A percentile compares a stretch with the other conserved stretches of the same genome.
phyloP scores from a whole-genome alignment of 208 protist genomes.

The Trypanosoma platydactyli region DNA sequence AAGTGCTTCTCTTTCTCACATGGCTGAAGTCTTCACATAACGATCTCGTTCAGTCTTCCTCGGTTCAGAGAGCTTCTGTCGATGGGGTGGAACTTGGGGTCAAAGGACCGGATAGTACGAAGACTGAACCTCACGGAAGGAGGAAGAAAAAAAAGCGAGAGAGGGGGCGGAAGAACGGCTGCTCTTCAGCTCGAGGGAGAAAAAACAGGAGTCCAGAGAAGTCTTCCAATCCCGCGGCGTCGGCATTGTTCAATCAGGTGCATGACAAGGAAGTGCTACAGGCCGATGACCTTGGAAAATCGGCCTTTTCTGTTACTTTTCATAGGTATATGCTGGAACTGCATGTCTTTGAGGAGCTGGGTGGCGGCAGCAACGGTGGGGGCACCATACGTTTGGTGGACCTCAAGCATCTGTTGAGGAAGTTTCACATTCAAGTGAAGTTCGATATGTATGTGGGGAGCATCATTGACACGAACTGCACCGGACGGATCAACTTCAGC shows the following conservation, averaged over 20 bases:
- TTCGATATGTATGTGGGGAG: conserved; percentile 30
- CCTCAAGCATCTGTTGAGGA: conserved; percentile 25
- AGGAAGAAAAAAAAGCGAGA: too few species aligned
- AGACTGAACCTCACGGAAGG: not conserved
- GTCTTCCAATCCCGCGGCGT: too few species aligned
- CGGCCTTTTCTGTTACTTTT: not conserved
- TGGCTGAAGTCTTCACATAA: conserved; percentile 23
- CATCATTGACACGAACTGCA: conserved; percentile 29
- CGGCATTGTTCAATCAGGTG: too few species aligned
- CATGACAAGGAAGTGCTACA: too few species aligned
- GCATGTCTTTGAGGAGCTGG: conserved; percentile 17
- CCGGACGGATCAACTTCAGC: conserved; percentile 27
- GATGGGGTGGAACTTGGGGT: not conserved
- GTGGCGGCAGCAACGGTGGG: conserved; percentile 20
- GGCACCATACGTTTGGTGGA: conserved; percentile 25
- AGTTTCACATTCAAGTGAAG: conserved; percentile 29
- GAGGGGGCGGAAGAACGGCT: too few species aligned
- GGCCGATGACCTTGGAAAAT: not conserved
- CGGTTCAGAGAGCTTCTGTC: not conserved
- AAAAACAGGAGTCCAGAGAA: too few species aligned
- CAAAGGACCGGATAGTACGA: not conserved
- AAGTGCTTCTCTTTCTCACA: conserved; percentile 12
- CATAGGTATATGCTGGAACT: conserved; percentile 11
- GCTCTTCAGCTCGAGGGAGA: too few species aligned
- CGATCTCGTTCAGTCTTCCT: not conserved